Evolutionary conservation across 352 stramenopile species (phyloP).

Genomic region (Phytophthora fragariae): DNA sequence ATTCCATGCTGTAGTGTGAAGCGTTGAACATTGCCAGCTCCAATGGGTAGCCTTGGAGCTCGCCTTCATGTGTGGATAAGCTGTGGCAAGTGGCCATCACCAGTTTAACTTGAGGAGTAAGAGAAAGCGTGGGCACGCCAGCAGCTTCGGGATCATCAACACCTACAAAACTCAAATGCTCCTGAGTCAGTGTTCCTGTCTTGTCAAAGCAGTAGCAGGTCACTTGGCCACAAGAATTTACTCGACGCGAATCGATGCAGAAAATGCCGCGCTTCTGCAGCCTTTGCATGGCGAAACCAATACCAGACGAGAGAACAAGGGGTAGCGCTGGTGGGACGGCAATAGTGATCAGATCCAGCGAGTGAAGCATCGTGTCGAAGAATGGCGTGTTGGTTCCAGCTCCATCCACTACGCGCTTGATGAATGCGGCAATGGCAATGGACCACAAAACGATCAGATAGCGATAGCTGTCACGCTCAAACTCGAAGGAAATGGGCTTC

Average conservation of each 20-base stretch:
- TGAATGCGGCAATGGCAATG: constrained; percentile 42
- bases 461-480: constrained; percentile 56
- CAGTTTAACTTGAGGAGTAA: constrained; percentile 30
- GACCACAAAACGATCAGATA: constrained; percentile 47
- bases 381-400: constrained; percentile 22
- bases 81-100: constrained; percentile 62
- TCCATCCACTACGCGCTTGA: constrained; percentile 42
- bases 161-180: constrained; percentile 52
- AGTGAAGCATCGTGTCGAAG: constrained; percentile 34
- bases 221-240: constrained; percentile 65
- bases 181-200: constrained; percentile 66
- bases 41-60: constrained; percentile 54
- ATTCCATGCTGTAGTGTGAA: constrained; percentile 36
- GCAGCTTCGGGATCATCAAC: constrained; percentile 22
- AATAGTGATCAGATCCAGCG: constrained; percentile 62
- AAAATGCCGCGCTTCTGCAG: constrained; percentile 43
- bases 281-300: constrained; percentile 52
- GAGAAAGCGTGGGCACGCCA: constrained; percentile 9
- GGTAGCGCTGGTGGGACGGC: constrained; percentile 58
- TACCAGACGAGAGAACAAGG: constrained; percentile 56
- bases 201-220: constrained; percentile 78
- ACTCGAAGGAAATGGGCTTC: constrained; percentile 44
- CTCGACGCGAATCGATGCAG: constrained; percentile 51
- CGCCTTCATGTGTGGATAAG: constrained; percentile 39
- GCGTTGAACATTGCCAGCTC: constrained; percentile 65